Base-by-base conservation (phyloP, 768 basidiomycete species). In the Phylloporus scabripes region DNA sequence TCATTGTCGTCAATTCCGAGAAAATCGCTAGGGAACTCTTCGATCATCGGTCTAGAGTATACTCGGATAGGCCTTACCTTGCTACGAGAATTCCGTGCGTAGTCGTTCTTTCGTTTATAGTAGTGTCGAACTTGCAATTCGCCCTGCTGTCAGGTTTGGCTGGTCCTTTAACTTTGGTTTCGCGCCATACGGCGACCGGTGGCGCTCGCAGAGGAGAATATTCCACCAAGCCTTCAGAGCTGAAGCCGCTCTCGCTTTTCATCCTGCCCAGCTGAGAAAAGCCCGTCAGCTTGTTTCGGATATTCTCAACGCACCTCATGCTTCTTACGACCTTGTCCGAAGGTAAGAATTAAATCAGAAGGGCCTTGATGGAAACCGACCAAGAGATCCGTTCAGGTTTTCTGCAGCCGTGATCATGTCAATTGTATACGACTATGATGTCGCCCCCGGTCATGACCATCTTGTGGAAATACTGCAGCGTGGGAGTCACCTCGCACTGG, bases 351-450 rank as follows among this genome's bases (percentile, higher is more conserved):
- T n/a, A n/a, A n/a, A n/a, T n/a, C n/a, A n/a, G n/a, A n/a, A n/a
- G n/a, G n/a, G n/a, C n/a, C n/a, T n/a, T n/a, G n/a, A n/a, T n/a
- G n/a, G n/a, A n/a, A n/a, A n/a, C n/a, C n/a, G n/a, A n/a, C n/a
- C n/a, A n/a, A 6, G 2, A 28, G 20, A 26, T 21, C 7, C 4
- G 7, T 41, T 5, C 32, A 71, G 72, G 46, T 56, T 63, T 34
- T 60, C 70, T 8, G 65, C 70, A 12, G 60, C 70, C 1, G 64
- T 73, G 2, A 62, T 73, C 36, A 58, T 76, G 48, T 65, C 68
- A 14, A 61, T 76, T 12, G 63, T 70, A 12, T 77, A 77, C 36
- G 76, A 73, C 17, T 62, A 68, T 12, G 55, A 68, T 5, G 62
- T 73, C 7, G 63, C 63, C 14, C 58, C 68, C 7, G 51, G 62